Evolutionary conservation across 2,329 filamentous ascomycete genomes (phyloP), one percentile per base, ranked within the genome.

Genomic region (Davidsoniella australis): DNA sequence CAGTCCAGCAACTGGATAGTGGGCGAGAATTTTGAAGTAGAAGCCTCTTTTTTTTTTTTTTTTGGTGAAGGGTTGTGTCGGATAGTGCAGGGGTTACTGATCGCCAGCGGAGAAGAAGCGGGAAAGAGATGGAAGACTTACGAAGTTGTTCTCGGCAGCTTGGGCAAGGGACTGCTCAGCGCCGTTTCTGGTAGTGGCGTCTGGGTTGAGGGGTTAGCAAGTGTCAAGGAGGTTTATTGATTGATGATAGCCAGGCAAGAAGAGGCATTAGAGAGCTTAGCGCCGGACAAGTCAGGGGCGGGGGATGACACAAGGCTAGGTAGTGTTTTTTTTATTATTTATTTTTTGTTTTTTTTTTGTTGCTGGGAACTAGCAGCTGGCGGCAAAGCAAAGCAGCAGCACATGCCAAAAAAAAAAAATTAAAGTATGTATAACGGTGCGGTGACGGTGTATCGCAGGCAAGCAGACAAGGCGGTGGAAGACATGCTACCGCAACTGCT

Each of bases 81-180:
- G 24, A 29, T 24, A 16, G 24, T 44, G 18, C 18, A 10, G 39
- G 24, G 10, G 16, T 24, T 44, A 23, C 10, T 24, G 20, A 10
- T 16, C 8, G 38, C 10, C 8, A 14, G n/a, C 24, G 16, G 16
- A 51, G 39, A 26, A 53, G 24, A 51, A 40, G 29, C 14, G 54
- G 20, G 45, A 48, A 41, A 47, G 48, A 52, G 52, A 50, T 55
- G 45, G 45, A 43, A 56, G 57, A 63, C 68, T 62, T 80, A 98
- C 91, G 66, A 96, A 98, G 71, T 98, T 89, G 63, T 80, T 82
- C 67, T 94, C 86, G 57, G 89, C 85, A 61, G 91, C 91, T 68
- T 91, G 85, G 60, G 74, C 78, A 59, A 98, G 85, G 71, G 95
- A 88, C 67, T 91, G 82, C 71, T 98, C 91, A 59, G 91, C 89